Percentiles rank a stretch among this genome's conserved stretches.
Conservation (phyloP, 2,329 filamentous ascomycete genomes). For the Phaeosphaeria sp. region DNA sequence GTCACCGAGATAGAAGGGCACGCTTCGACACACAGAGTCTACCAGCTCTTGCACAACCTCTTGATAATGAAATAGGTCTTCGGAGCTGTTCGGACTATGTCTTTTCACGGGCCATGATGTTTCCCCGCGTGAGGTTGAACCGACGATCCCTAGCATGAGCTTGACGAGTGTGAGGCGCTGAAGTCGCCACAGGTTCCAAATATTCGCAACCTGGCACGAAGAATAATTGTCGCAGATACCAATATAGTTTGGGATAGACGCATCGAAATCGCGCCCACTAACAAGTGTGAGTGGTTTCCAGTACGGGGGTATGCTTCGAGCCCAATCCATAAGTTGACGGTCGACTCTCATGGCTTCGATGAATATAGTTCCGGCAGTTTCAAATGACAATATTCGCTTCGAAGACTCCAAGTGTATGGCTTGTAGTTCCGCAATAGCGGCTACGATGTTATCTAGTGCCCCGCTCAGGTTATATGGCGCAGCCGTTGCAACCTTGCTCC, state of each 20-base stretch:
- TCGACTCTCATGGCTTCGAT: background rate
- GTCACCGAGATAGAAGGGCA: slow-evolving; percentile 6
- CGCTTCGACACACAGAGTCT: slow-evolving; percentile 5
- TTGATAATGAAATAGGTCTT: background rate
- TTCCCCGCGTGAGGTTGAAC: background rate
- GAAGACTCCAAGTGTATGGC: too few relatives aligned
- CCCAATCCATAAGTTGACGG: background rate
- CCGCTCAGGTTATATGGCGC: background rate
- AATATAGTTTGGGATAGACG: background rate
- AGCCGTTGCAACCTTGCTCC: background rate
- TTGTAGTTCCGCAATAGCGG: background rate
- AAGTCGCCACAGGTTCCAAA: background rate
- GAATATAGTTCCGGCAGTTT: background rate
- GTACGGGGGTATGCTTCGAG: background rate
- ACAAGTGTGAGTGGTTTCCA: background rate
- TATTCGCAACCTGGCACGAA: background rate
- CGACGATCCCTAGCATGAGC: background rate
- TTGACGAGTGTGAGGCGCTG: background rate
- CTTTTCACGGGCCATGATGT: background rate
- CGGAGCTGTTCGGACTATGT: background rate
- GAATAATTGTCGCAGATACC: background rate
- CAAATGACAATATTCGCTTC: background rate
- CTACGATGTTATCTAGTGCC: background rate
- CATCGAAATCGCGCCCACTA: background rate
- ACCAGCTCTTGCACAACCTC: slow-evolving; percentile 2